Evolutionary conservation across 495 filamentous ascomycete species (phyloP).

Genomic region (Talaromyces wortmannii): DNA sequence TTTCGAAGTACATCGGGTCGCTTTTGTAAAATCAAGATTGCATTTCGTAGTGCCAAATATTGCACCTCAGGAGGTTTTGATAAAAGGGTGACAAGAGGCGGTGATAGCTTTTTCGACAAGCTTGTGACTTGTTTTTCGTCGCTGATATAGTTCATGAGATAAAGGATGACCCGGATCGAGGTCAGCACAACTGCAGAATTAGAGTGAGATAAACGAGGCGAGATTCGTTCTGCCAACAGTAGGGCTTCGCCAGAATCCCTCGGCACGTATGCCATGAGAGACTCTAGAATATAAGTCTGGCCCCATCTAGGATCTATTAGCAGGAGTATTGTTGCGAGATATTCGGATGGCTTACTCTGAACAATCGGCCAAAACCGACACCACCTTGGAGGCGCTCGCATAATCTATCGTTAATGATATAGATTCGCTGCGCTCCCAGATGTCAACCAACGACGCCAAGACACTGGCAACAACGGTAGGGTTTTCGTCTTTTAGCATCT

Average conservation of each 20-base stretch:
- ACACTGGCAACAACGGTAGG: conserved; percentile 95
- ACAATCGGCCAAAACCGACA: conserved; percentile 92
- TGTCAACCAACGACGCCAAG: conserved; percentile 88
- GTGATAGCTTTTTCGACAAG: conserved; percentile 88
- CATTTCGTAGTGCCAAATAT: conserved; percentile 92
- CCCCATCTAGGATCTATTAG: conserved; percentile 72
- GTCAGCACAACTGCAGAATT: conserved; percentile 97
- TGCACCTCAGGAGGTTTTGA: conserved; percentile 97
- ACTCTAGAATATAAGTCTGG: conserved; percentile 97
- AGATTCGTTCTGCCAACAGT: conserved; percentile 86
- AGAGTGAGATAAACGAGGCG: conserved; percentile 87
- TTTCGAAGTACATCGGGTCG: conserved; percentile 91
- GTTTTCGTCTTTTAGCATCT: conserved; percentile 89
- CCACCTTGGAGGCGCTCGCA: conserved; percentile 92
- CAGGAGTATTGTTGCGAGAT: background rate
- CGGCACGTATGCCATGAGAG: conserved; percentile 95
- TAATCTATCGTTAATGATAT: conserved; percentile 99
- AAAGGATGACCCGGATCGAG: conserved; percentile 90
- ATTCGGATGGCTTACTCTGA: conserved; percentile 68
- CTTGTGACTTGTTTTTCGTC: conserved; percentile 86
- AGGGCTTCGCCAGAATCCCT: conserved; percentile 83
- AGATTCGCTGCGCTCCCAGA: conserved; percentile 94
- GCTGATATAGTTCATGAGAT: conserved; percentile 97
- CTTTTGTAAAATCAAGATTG: conserved; percentile 86
- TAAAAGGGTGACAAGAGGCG: conserved; percentile 88